Percentiles rank a stretch among this genome's conserved stretches.
Conservation (phyloP, 495 filamentous ascomycete genomes). For the Trichoderma gamsii region DNA sequence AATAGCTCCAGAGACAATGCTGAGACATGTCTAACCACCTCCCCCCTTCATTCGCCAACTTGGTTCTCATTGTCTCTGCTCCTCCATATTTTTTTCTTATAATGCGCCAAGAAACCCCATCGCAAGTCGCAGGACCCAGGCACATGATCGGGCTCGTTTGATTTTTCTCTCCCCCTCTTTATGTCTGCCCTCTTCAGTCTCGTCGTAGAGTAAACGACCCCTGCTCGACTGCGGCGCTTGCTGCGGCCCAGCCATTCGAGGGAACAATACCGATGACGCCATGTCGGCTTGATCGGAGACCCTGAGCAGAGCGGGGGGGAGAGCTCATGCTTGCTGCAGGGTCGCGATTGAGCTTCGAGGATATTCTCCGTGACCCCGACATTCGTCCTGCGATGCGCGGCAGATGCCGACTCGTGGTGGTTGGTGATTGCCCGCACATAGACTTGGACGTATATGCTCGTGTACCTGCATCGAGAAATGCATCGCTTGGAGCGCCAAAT, state of each 20-base stretch:
- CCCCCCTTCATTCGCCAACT: too few relatives aligned
- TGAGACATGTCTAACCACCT: too few relatives aligned
- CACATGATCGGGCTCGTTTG: not conserved
- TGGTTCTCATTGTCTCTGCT: too few relatives aligned
- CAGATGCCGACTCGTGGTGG: too few relatives aligned
- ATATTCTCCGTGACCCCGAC: not conserved
- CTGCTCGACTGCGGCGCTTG: not conserved
- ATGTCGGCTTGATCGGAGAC: not conserved
- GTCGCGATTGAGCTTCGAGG: not conserved
- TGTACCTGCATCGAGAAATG: too few relatives aligned
- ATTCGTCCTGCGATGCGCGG: not conserved
- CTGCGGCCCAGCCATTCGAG: not conserved
- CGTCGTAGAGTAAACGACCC: not conserved
- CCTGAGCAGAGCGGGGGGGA: not conserved
- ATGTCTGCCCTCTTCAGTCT: not conserved
- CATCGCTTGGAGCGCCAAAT: too few relatives aligned
- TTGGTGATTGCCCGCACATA: too few relatives aligned
- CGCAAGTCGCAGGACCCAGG: not conserved
- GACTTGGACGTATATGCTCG: too few relatives aligned
- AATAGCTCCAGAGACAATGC: too few relatives aligned
- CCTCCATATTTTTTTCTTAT: too few relatives aligned
- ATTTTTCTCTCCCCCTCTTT: not conserved
- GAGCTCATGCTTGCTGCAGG: not conserved
- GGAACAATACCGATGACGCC: not conserved
- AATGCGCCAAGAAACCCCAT: not conserved